A percentile compares a stretch with the other conserved stretches of the same genome.
Conservation (phyloP, 23 red algal species). For the Gracilaria gracilis region DNA sequence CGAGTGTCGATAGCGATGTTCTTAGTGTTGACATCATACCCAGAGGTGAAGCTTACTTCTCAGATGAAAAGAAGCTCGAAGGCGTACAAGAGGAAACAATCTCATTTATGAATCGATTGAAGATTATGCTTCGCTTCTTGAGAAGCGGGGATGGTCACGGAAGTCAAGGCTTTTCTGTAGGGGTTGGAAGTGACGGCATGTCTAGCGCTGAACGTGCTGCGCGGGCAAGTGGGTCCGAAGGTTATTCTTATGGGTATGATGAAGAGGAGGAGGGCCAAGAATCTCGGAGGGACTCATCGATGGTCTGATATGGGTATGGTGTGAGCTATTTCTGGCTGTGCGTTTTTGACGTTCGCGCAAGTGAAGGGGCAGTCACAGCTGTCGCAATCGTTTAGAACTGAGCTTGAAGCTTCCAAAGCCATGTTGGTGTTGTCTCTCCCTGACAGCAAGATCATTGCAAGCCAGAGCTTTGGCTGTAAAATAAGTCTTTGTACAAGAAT, state of each 20-base stretch:
- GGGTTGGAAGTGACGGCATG: constrained; percentile 19
- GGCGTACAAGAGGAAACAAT: not conserved
- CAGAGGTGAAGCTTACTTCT: not conserved
- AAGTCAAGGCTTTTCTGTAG: not conserved
- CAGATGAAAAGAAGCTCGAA: not conserved
- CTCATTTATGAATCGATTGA: not conserved
- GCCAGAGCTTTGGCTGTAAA: too few species aligned
- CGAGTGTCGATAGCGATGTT: not conserved
- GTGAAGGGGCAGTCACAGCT: not conserved
- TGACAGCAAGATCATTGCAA: too few species aligned
- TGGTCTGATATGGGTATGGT: not conserved
- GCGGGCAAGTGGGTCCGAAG: not conserved
- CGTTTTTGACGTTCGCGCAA: not conserved
- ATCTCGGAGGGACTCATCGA: not conserved
- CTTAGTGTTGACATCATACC: not conserved
- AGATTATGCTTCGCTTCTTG: not conserved
- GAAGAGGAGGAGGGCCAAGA: not conserved
- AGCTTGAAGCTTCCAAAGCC: too few species aligned
- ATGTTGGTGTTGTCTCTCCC: too few species aligned
- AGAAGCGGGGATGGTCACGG: not conserved
- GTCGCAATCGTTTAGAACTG: too few species aligned
- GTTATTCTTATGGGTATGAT: not conserved
- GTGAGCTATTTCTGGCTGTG: not conserved
- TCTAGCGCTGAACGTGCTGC: constrained; percentile 29
- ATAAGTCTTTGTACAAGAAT: too few species aligned